Percentiles rank a stretch among this genome's conserved stretches.
phyloP scores from a whole-genome alignment of 345 rosid species.

The Boechera divaricarpa region DNA sequence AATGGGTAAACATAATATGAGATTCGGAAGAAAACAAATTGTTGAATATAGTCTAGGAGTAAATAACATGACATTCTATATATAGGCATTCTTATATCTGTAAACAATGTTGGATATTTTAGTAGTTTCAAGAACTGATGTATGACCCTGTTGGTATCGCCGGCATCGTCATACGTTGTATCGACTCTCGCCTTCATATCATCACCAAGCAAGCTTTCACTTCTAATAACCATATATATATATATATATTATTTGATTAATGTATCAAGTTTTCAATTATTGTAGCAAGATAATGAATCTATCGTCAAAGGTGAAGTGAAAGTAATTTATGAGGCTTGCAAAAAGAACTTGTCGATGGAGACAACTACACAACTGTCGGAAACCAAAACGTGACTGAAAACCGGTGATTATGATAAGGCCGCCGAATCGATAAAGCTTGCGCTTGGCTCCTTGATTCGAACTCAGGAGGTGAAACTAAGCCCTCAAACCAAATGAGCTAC shows the following conservation, averaged over 20 bases:
- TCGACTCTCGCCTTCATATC: too few relatives aligned
- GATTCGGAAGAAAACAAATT: too few relatives aligned
- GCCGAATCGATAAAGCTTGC: not conserved
- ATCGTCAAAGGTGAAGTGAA: not conserved
- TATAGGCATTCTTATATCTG: too few relatives aligned
- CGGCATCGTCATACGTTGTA: not conserved
- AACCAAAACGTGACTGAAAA: not conserved
- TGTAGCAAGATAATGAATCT: not conserved
- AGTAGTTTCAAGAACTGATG: too few relatives aligned
- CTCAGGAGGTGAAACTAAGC: too few relatives aligned
- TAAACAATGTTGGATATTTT: too few relatives aligned
- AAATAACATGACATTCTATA: too few relatives aligned
- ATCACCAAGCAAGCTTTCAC: conserved; percentile 30
- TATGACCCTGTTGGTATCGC: too few relatives aligned
- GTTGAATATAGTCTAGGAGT: too few relatives aligned
- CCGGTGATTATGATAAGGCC: conserved; percentile 23
- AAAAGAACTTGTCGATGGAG: not conserved
- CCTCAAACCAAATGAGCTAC: too few relatives aligned
- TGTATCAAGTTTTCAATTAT: not conserved
- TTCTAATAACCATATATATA: not conserved
- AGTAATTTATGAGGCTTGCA: conserved; percentile 7
- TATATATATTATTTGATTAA: not conserved
- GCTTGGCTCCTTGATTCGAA: not conserved
- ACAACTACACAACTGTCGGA: not conserved
- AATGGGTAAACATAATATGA: too few relatives aligned